A percentile compares a stretch with the other conserved stretches of the same genome.
These are phyloP conservation scores for Reutealis trisperma DNA, from an alignment of 345 rosid genomes.

Conservation along the genomic window DNA sequence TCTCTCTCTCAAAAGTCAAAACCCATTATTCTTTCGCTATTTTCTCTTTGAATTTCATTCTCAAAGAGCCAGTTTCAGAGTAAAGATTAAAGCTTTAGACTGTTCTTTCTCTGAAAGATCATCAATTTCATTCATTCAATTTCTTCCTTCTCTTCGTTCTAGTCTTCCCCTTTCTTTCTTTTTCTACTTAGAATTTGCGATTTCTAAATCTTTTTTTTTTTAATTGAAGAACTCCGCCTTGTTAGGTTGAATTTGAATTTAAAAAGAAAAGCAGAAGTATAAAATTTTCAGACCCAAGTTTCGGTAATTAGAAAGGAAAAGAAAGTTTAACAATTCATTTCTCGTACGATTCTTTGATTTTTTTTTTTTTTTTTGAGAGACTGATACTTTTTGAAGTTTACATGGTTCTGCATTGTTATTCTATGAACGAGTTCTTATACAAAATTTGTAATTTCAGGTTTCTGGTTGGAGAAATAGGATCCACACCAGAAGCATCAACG, in stretches of 20 bases:
- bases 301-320: neutral
- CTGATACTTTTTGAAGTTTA: neutral
- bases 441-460: neutral
- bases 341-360: neutral
- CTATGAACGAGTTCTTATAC: neutral
- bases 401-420: neutral
- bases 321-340: neutral
- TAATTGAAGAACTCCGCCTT: neutral
- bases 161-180: neutral
- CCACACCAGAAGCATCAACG: neutral
- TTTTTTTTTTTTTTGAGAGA: neutral
- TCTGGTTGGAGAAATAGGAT: neutral
- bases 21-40: neutral
- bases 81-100: neutral
- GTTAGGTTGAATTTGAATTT: neutral
- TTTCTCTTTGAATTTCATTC: neutral
- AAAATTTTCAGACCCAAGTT: neutral
- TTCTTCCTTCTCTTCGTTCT: neutral
- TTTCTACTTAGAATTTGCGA: neutral
- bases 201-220: neutral
- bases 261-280: neutral
- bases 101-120: neutral
- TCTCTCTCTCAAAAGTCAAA: neutral
- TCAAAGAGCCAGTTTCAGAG: neutral
- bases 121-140: neutral